Conservation (phyloP, 108 stramenopile genomes). For the Cyclotella atomus region DNA sequence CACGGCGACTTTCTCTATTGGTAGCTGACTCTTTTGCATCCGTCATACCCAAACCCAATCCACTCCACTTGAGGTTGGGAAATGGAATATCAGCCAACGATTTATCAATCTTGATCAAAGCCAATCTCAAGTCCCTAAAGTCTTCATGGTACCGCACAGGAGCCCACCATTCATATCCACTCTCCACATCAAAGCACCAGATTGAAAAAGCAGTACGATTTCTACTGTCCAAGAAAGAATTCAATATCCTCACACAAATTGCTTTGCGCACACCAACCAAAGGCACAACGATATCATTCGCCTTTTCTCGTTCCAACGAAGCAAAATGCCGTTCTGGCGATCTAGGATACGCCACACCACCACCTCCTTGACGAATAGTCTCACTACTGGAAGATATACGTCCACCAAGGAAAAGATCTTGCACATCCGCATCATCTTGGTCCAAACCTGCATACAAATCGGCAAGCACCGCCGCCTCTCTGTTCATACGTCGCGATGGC, state of each 20-base stretch:
- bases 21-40: conserved; percentile 47
- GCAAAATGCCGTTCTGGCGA: conserved; percentile 6
- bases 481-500: conserved; percentile 14
- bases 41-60: conserved; percentile 31
- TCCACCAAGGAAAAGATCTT: conserved; percentile 44
- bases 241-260: conserved; percentile 76
- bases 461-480: conserved; percentile 46
- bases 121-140: conserved; percentile 73
- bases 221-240: conserved; percentile 65
- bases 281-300: conserved; percentile 60
- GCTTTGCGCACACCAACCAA: conserved; percentile 79
- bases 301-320: conserved; percentile 6
- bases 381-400: conserved; percentile 12
- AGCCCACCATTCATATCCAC: conserved; percentile 85
- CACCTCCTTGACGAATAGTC: background rate
- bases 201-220: conserved; percentile 79
- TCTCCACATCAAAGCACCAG: conserved; percentile 84
- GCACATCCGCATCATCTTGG: conserved; percentile 43
- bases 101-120: conserved; percentile 46
- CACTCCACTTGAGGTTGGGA: conserved; percentile 48
- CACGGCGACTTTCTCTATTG: conserved; percentile 50
- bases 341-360: conserved; percentile 29
- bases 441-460: conserved; percentile 54
- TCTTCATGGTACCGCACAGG: conserved; percentile 81
- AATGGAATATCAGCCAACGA: conserved; percentile 62